These are phyloP conservation scores for Diplodia corticola DNA, from an alignment of 2,329 filamentous ascomycete species.

Conservation along the genomic window DNA sequence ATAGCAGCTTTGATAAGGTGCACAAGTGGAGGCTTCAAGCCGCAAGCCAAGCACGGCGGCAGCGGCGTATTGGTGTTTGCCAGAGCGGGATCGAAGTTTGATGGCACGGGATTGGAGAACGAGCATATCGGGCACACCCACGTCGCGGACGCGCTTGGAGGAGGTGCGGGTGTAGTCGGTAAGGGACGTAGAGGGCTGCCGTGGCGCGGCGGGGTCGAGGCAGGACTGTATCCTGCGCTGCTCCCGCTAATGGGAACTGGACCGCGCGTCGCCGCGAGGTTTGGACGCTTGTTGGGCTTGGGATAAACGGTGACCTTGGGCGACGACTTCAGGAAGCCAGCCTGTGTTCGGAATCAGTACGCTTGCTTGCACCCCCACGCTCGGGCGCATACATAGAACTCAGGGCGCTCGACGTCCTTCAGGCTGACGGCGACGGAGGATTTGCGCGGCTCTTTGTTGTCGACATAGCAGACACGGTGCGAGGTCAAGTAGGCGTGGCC, in stretches of 20 bases:
- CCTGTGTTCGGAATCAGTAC: conserved; percentile 49
- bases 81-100: conserved; percentile 85
- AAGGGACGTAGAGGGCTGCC: conserved; percentile 39
- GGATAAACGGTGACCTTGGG: conserved; percentile 87
- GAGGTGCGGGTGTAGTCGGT: conserved; percentile 48
- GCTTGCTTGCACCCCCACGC: neutral
- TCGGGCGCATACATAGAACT: conserved; percentile 70
- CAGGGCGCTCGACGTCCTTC: conserved; percentile 85
- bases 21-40: conserved; percentile 84
- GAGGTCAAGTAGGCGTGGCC: conserved; percentile 96
- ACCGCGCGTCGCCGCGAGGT: conserved; percentile 45
- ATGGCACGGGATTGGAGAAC: conserved; percentile 88
- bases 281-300: conserved; percentile 68
- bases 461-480: conserved; percentile 92
- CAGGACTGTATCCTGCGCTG: conserved; percentile 33
- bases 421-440: conserved; percentile 83
- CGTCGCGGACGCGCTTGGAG: conserved; percentile 55
- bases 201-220: conserved; percentile 37
- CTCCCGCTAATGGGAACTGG: conserved; percentile 33
- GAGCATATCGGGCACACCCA: conserved; percentile 97
- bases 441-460: conserved; percentile 80
- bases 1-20: conserved; percentile 87
- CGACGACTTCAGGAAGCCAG: conserved; percentile 92
- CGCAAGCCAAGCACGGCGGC: conserved; percentile 87
- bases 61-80: conserved; percentile 77